Percentiles rank a stretch among this genome's conserved stretches.
Evolutionary conservation across 139 green algal species (phyloP).

Genomic region (Asterochloris sp.): DNA sequence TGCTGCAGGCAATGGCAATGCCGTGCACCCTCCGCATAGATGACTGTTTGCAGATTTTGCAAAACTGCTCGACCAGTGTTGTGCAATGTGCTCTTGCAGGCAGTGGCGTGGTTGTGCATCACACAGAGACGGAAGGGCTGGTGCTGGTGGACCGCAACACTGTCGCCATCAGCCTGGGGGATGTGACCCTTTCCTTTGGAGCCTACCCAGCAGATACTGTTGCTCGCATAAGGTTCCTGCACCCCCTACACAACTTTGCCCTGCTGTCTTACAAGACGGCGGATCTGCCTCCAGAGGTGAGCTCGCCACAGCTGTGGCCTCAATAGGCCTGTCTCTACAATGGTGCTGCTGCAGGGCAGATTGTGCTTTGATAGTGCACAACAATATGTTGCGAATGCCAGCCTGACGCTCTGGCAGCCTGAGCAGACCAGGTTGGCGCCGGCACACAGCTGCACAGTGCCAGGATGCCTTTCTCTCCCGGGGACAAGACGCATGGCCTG

Average conservation of each 20-base stretch:
- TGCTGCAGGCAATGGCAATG: too few species aligned
- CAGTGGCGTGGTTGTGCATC: slow-evolving; percentile 63
- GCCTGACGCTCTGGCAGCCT: too few species aligned
- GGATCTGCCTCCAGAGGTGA: slow-evolving; percentile 51
- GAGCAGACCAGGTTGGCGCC: too few species aligned
- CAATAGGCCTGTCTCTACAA: too few species aligned
- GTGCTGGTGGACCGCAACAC: slow-evolving; percentile 90
- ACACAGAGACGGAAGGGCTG: slow-evolving; percentile 48
- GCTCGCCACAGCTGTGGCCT: background rate
- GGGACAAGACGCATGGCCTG: background rate
- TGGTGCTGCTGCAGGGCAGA: too few species aligned
- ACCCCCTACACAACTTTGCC: slow-evolving; percentile 86
- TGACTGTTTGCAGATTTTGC: too few species aligned
- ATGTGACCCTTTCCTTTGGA: slow-evolving; percentile 83
- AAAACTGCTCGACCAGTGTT: too few species aligned
- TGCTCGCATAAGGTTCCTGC: slow-evolving; percentile 70
- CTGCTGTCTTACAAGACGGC: slow-evolving; percentile 66
- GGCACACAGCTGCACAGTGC: too few species aligned
- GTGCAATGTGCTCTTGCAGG: slow-evolving; percentile 11
- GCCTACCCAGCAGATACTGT: slow-evolving; percentile 78
- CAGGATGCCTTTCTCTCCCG: too few species aligned
- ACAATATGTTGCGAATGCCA: too few species aligned
- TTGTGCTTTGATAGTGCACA: too few species aligned
- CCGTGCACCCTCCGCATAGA: too few species aligned
- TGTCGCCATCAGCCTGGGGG: slow-evolving; percentile 63